A percentile compares a stretch with the other conserved stretches of the same genome.
Conservation (phyloP, 768 basidiomycete species). For the Boletus rubroflammeus region DNA sequence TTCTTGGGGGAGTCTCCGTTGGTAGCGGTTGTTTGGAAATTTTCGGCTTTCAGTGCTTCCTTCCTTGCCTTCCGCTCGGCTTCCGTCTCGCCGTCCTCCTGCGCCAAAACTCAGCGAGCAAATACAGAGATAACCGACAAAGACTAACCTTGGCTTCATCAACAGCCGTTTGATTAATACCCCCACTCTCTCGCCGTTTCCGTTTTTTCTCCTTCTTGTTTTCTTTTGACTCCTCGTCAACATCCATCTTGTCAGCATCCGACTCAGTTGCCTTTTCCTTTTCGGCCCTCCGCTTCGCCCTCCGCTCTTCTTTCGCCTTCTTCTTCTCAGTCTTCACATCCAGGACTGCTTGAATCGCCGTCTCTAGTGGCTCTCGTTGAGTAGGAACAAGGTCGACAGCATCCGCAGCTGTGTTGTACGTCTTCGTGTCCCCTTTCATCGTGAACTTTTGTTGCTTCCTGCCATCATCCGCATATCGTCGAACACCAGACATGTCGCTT, state of each 20-base stretch:
- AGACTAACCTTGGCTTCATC: constrained; percentile 40
- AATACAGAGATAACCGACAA: constrained; percentile 3
- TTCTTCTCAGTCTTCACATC: constrained; percentile 89
- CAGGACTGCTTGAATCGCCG: constrained; percentile 67
- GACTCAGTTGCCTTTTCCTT: constrained; percentile 46
- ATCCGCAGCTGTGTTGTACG: constrained; percentile 87
- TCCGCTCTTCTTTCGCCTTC: constrained; percentile 73
- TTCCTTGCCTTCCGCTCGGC: constrained; percentile 83
- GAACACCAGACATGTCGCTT: constrained; percentile 66
- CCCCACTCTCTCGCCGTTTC: constrained; percentile 57
- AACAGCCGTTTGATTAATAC: constrained; percentile 40
- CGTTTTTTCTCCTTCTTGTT: constrained; percentile 43
- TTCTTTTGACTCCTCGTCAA: constrained; percentile 36
- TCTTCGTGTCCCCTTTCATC: constrained; percentile 72
- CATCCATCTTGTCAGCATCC: constrained; percentile 43
- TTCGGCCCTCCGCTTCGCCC: constrained; percentile 58
- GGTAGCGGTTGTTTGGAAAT: constrained; percentile 44
- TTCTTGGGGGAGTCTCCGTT: constrained; percentile 45
- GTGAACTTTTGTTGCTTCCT: constrained; percentile 79
- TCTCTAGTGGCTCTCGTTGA: constrained; percentile 75
- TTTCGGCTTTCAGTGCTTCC: constrained; percentile 76
- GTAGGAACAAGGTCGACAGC: constrained; percentile 80
- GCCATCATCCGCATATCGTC: constrained; percentile 56
- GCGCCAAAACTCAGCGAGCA: constrained; percentile 4
- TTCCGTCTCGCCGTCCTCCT: constrained; percentile 65